Base-by-base conservation (phyloP, 441 rosid genomes). In the Arabidopsis lyrata region DNA sequence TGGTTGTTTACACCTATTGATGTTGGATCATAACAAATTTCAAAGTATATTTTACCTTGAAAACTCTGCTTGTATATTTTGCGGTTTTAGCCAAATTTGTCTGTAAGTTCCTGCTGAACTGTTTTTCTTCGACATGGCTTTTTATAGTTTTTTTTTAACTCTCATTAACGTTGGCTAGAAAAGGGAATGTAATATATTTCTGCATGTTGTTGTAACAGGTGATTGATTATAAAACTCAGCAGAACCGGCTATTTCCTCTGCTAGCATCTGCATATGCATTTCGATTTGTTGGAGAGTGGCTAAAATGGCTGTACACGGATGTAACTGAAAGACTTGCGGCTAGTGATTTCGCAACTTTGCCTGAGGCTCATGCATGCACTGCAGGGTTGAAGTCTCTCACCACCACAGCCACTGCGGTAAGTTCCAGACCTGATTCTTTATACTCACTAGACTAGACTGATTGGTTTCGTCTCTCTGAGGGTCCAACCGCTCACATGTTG, bases 181-280 rank as follows among this genome's bases (percentile, higher is more conserved):
- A 61, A 41, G 18, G 64, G 27, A 62, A 68, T 27, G 27, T 62
- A 54, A 68, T 54, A 15, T 49, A 22, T 54, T 63, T 12, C 11
- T 62, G 60, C 53, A 38, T 76, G 2, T n/a, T 75, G 36, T 66
- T 62, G 8, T 70, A 41, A 68, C 81, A 95, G 99, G 98, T 95
- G 86, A 90, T 95, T 74, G 91, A 95, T 81, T 95, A 92, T 77
- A 92, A 90, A 83, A 92, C 98, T 71, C 99, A 95, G 83, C 99
- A 95, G 75, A 88, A 77, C 78, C 81, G 99, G 81, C 95, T 95
- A 54, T 95, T 95, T 76, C 99, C 99, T 74, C 84, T 95, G 88
- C 85, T 95, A 80, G 99, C 99, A 78, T 92, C 97, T 68, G 99
- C 98, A 27, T 95, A 92, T 82, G 99, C 99, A 68, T 95, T 88